A percentile compares a stretch with the other conserved stretches of the same genome.
phyloP scores from a whole-genome alignment of 2,329 filamentous ascomycete species.

The Neocatenulostroma microsporum region DNA sequence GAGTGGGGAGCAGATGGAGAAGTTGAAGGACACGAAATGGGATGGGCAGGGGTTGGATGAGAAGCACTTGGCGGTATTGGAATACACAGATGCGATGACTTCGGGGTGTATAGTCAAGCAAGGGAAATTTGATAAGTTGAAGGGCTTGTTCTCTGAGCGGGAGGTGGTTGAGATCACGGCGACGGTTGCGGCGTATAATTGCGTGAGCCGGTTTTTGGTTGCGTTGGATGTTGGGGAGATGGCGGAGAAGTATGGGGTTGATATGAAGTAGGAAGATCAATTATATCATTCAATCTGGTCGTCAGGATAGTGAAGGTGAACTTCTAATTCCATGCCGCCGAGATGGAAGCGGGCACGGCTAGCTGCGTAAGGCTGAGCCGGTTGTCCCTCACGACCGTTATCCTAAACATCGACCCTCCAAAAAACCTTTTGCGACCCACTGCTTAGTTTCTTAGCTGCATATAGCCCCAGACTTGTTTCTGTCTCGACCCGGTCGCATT shows the following conservation, averaged over 20 bases:
- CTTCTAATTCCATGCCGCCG: too few species aligned
- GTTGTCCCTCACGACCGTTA: too few species aligned
- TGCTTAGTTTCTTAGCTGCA: constrained; percentile 3
- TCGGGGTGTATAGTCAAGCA: constrained; percentile 61
- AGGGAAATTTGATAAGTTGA: constrained; percentile 57
- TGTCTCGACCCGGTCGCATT: constrained; percentile 1
- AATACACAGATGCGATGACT: constrained; percentile 80
- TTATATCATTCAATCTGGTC: too few species aligned
- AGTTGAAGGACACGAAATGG: constrained; percentile 36
- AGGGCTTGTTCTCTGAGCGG: constrained; percentile 54
- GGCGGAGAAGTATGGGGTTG: constrained; percentile 24
- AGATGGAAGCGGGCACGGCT: too few species aligned
- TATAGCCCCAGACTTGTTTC: neutral
- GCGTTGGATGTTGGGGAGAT: constrained; percentile 59
- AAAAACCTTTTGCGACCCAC: constrained; percentile 2
- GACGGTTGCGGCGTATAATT: constrained; percentile 74
- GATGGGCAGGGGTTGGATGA: constrained; percentile 43
- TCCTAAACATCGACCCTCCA: too few species aligned
- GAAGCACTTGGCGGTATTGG: constrained; percentile 60
- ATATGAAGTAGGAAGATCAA: constrained; percentile 22
- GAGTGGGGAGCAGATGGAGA: constrained; percentile 38
- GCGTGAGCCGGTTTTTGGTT: constrained; percentile 74
- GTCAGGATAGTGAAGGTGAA: too few species aligned
- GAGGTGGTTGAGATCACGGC: constrained; percentile 76
- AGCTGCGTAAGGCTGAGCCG: too few species aligned